These are phyloP conservation scores for Candida multigemmis DNA, from an alignment of 805 yeast genomes.

Conservation along the genomic window DNA sequence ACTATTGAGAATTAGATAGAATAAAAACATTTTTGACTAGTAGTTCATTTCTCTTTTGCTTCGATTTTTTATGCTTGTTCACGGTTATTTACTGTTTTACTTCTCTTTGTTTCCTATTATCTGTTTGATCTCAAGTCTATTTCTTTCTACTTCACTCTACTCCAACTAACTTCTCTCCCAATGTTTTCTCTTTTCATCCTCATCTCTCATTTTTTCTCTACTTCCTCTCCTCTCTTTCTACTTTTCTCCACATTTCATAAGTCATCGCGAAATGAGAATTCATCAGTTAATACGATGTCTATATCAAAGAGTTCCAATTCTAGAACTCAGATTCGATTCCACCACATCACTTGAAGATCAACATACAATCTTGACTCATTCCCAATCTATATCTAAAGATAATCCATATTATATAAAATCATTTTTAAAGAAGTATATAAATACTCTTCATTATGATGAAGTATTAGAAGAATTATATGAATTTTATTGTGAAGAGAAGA, in stretches of 20 bases:
- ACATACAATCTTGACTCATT: slow-evolving; percentile 1
- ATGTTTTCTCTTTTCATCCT: too few relatives aligned
- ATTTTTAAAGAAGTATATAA: slow-evolving; percentile 35
- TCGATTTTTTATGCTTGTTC: too few relatives aligned
- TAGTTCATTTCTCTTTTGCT: too few relatives aligned
- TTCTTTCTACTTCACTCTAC: too few relatives aligned
- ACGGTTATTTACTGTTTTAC: not conserved
- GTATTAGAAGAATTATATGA: slow-evolving; percentile 37
- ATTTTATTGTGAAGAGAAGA: slow-evolving; percentile 17
- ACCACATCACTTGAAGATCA: slow-evolving; percentile 1
- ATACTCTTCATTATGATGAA: slow-evolving; percentile 21
- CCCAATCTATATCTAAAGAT: not conserved
- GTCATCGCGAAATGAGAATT: not conserved
- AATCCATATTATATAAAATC: slow-evolving; percentile 46
- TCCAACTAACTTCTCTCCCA: too few relatives aligned
- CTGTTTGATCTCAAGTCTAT: too few relatives aligned
- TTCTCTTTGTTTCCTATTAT: not conserved
- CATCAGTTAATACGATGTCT: slow-evolving; percentile 2
- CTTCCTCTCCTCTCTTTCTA: too few relatives aligned
- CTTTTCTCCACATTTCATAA: not conserved
- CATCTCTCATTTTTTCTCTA: too few relatives aligned
- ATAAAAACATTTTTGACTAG: too few relatives aligned
- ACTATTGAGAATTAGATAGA: slow-evolving; percentile 15
- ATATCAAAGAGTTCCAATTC: slow-evolving; percentile 6
- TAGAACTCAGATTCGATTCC: slow-evolving; percentile 1